Evolutionary conservation across 164 flowering plant genomes (phyloP).

Genomic region (Magnolia sinica): DNA sequence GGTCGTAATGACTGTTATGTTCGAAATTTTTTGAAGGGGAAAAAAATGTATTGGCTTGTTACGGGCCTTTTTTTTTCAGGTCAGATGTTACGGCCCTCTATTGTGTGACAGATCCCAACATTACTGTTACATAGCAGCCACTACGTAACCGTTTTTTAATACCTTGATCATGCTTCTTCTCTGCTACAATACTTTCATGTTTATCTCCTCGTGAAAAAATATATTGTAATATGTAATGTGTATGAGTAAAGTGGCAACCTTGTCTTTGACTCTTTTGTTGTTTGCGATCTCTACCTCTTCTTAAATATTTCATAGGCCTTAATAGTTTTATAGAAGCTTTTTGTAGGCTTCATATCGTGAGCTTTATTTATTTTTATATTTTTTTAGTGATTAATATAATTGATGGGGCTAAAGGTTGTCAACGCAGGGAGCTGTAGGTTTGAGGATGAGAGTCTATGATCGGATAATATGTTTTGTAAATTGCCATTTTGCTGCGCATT

Average conservation of each 20-base stretch:
- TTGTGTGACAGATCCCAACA: no score
- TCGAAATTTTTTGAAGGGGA: no score
- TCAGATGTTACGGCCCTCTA: no score
- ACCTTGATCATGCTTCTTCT: no score
- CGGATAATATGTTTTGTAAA: constrained; percentile 88
- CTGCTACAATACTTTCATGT: no score
- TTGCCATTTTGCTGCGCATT: constrained; percentile 98
- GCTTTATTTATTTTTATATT: background rate
- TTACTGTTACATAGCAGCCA: no score
- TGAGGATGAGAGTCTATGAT: constrained; percentile 89
- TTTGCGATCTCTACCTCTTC: background rate
- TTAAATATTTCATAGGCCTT: background rate
- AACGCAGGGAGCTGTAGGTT: constrained; percentile 91
- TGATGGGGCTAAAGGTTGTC: constrained; percentile 11
- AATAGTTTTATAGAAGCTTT: background rate
- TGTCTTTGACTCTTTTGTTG: background rate
- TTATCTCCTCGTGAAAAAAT: no score
- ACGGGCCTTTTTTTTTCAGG: no score
- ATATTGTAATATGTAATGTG: no score
- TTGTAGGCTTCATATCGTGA: background rate
- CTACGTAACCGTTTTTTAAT: no score
- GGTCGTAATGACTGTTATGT: no score
- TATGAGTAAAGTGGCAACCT: background rate
- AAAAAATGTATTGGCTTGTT: no score
- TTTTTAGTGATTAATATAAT: background rate